Evolutionary conservation across 208 protist species (phyloP).

Genomic region (Crithidia bombi): DNA sequence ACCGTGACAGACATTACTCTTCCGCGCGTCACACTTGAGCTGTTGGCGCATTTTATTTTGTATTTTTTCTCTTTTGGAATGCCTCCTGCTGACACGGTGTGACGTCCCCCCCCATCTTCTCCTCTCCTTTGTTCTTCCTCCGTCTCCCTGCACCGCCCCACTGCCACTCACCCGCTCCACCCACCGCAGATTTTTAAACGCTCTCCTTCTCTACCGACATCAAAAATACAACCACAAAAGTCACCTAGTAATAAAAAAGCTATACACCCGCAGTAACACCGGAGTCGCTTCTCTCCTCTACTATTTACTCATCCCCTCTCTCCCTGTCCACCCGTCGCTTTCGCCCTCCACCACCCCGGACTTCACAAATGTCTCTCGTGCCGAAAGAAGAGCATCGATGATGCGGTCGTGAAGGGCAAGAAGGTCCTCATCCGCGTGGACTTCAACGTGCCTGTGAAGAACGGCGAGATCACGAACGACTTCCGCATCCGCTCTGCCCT

Average conservation of each 20-base stretch:
- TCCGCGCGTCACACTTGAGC: too few species aligned
- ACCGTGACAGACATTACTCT: too few species aligned
- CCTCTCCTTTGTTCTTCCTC: too few species aligned
- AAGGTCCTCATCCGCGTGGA: conserved; percentile 97
- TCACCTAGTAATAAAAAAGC: background rate
- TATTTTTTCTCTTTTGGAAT: too few species aligned
- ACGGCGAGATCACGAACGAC: conserved; percentile 95
- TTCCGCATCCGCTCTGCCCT: conserved; percentile 95
- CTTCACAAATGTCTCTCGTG: conserved; percentile 49
- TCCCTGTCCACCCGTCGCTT: background rate
- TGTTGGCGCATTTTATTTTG: too few species aligned
- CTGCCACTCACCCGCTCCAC: too few species aligned
- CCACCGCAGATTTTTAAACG: too few species aligned
- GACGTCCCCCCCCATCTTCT: too few species aligned
- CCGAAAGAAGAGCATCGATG: conserved; percentile 85
- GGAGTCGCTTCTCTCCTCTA: background rate
- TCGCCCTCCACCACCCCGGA: conserved; percentile 10
- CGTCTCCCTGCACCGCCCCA: too few species aligned
- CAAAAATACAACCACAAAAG: background rate
- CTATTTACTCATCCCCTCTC: background rate
- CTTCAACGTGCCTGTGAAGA: conserved; percentile 98
- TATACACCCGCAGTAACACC: background rate
- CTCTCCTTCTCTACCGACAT: background rate
- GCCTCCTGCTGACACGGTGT: too few species aligned
- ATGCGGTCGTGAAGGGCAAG: conserved; percentile 87